Percentiles rank a stretch among this genome's conserved stretches.
These are phyloP conservation scores for Posidonia oceanica DNA, from an alignment of 116 monocot genomes.

Conservation along the genomic window DNA sequence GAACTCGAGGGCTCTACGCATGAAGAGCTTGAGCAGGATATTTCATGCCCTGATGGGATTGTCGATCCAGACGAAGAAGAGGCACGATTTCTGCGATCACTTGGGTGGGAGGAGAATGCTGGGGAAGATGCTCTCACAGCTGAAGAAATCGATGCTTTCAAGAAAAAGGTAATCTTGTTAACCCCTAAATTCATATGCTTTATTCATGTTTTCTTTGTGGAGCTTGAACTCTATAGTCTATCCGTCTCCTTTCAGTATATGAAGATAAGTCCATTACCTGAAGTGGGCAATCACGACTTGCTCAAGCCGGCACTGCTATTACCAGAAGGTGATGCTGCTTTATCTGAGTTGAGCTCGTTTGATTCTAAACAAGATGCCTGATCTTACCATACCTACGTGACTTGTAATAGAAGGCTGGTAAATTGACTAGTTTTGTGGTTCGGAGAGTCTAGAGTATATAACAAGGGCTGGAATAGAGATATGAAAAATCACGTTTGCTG, in stretches of 20 bases:
- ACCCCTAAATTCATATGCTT: background rate
- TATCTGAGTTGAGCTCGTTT: background rate
- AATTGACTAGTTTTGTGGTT: background rate
- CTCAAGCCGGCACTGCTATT: background rate
- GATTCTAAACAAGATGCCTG: background rate
- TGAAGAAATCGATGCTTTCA: slow-evolving; percentile 45
- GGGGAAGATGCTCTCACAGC: slow-evolving; percentile 34
- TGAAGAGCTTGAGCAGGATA: background rate
- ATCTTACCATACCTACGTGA: background rate
- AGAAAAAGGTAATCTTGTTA: slow-evolving; percentile 22
- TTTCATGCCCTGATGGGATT: slow-evolving; percentile 2
- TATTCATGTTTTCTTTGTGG: background rate
- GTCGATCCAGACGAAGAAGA: slow-evolving; percentile 19
- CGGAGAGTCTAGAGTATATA: background rate
- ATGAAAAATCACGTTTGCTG: too few relatives aligned
- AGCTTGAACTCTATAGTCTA: too few relatives aligned
- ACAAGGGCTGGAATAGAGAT: too few relatives aligned
- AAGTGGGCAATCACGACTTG: background rate
- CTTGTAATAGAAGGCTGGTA: background rate
- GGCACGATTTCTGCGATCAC: slow-evolving; percentile 32
- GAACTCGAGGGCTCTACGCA: background rate
- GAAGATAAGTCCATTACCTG: background rate
- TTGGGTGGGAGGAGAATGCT: slow-evolving; percentile 53
- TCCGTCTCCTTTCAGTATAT: background rate
- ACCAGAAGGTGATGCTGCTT: background rate